Conservation (phyloP, 805 yeast species). For the Saccharomyces paradoxus region DNA sequence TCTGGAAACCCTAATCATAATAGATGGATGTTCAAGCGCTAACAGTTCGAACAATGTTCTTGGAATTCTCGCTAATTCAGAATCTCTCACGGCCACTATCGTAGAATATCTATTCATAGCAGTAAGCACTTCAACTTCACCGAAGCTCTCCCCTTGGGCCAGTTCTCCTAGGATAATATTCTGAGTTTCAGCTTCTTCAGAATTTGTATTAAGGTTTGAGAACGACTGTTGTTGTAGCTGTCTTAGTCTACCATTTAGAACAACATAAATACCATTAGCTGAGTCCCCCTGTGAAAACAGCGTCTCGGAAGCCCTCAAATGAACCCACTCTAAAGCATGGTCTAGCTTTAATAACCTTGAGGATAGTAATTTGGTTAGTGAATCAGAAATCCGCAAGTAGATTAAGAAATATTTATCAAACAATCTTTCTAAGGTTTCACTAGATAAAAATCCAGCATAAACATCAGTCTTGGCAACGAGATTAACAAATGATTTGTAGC, state of each 20-base stretch:
- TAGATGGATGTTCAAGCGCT: slow-evolving; percentile 76
- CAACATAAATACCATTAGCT: slow-evolving; percentile 87
- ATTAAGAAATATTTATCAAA: slow-evolving; percentile 71
- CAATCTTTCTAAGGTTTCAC: slow-evolving; percentile 51
- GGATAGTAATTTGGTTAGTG: slow-evolving; percentile 59
- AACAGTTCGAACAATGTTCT: slow-evolving; percentile 79
- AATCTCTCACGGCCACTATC: slow-evolving; percentile 80
- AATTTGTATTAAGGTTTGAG: neutral
- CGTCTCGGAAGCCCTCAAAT: slow-evolving; percentile 75
- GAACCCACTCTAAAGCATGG: slow-evolving; percentile 93
- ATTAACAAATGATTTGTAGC: slow-evolving; percentile 69
- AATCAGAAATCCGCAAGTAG: slow-evolving; percentile 68
- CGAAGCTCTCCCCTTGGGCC: slow-evolving; percentile 91
- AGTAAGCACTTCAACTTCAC: slow-evolving; percentile 89
- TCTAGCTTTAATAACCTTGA: slow-evolving; percentile 66
- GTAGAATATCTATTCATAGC: slow-evolving; percentile 62
- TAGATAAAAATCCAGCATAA: slow-evolving; percentile 66
- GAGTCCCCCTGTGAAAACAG: slow-evolving; percentile 74
- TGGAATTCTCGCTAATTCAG: slow-evolving; percentile 90
- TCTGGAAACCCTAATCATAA: slow-evolving; percentile 82
- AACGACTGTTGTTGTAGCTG: slow-evolving; percentile 34
- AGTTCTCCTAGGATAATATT: slow-evolving; percentile 54
- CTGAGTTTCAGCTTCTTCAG: slow-evolving; percentile 3
- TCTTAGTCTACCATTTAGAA: slow-evolving; percentile 79
- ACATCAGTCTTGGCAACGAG: slow-evolving; percentile 53